Evolutionary conservation across 2,329 filamentous ascomycete genomes (phyloP).

Genomic region (Stemphylium vesicarium): DNA sequence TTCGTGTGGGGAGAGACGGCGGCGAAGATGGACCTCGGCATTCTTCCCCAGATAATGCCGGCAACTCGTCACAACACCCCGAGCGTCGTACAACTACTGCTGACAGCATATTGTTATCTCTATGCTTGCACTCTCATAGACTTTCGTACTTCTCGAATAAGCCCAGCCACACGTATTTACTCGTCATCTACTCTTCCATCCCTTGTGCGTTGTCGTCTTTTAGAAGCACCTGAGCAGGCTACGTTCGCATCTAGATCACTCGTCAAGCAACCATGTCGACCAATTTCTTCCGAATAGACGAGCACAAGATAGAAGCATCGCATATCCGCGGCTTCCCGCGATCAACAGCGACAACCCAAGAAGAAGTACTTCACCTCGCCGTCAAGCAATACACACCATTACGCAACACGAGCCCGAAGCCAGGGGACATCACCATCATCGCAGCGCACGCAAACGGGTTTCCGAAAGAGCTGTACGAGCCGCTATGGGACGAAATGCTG

Average conservation of each 20-base stretch:
- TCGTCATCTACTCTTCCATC: not conserved
- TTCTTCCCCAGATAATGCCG: constrained; percentile 28
- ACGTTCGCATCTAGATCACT: not conserved
- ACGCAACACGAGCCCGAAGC: constrained; percentile 69
- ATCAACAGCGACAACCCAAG: constrained; percentile 73
- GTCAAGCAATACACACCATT: constrained; percentile 89
- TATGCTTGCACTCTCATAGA: too few relatives aligned
- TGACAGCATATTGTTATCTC: not conserved
- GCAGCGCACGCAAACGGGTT: constrained; percentile 91
- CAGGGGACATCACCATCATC: constrained; percentile 83
- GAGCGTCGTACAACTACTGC: constrained; percentile 1
- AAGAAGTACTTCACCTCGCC: constrained; percentile 74
- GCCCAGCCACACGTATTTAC: not conserved
- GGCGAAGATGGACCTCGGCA: constrained; percentile 31
- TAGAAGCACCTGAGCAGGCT: not conserved
- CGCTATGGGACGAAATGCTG: constrained; percentile 85
- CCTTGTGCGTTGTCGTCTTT: not conserved
- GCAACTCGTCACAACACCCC: constrained; percentile 23
- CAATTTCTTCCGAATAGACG: constrained; percentile 67
- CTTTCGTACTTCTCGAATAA: too few relatives aligned
- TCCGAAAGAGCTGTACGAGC: constrained; percentile 94
- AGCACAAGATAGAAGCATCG: constrained; percentile 70
- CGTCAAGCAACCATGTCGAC: constrained; percentile 43
- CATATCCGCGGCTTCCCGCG: constrained; percentile 84
- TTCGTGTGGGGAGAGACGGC: constrained; percentile 6